Percentiles rank a stretch among this genome's conserved stretches.
These are phyloP conservation scores for Gaillardinia entomophila DNA, from an alignment of 805 yeast genomes.

Conservation along the genomic window DNA sequence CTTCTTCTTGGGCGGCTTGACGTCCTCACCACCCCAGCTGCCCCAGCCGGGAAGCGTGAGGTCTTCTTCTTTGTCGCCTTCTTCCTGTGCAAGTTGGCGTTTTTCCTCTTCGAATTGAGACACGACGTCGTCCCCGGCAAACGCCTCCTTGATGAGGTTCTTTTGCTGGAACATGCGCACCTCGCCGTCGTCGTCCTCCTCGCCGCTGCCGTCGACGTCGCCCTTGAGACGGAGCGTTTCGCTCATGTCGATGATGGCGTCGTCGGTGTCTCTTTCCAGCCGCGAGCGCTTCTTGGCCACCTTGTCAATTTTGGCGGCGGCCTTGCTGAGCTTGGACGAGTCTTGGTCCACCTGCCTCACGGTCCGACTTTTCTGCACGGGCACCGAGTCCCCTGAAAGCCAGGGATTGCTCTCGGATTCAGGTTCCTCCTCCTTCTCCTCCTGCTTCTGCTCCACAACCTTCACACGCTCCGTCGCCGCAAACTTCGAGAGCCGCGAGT, in stretches of 20 bases:
- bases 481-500: constrained; percentile 27
- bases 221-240: constrained; percentile 53
- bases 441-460: constrained; percentile 9
- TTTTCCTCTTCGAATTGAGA: constrained; percentile 77
- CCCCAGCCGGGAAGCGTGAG: constrained; percentile 97
- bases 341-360: constrained; percentile 25
- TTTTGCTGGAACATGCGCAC: constrained; percentile 65
- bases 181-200: constrained; percentile 33
- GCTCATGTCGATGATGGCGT: constrained; percentile 41
- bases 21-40: constrained; percentile 78
- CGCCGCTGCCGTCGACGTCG: constrained; percentile 30
- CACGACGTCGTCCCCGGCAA: constrained; percentile 95
- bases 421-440: constrained; percentile 5
- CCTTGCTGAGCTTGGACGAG: constrained; percentile 32
- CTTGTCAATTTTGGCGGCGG: constrained; percentile 36
- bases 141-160: constrained; percentile 82
- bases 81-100: constrained; percentile 56
- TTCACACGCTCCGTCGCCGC: background rate
- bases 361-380: constrained; percentile 24
- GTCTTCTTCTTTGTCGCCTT: constrained; percentile 84
- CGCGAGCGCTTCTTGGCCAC: constrained; percentile 26
- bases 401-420: constrained; percentile 31
- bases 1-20: constrained; percentile 39
- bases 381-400: constrained; percentile 16
- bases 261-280: constrained; percentile 28